Conservation (phyloP, 768 basidiomycete species). For the Coprinopsis marcescibilis region DNA sequence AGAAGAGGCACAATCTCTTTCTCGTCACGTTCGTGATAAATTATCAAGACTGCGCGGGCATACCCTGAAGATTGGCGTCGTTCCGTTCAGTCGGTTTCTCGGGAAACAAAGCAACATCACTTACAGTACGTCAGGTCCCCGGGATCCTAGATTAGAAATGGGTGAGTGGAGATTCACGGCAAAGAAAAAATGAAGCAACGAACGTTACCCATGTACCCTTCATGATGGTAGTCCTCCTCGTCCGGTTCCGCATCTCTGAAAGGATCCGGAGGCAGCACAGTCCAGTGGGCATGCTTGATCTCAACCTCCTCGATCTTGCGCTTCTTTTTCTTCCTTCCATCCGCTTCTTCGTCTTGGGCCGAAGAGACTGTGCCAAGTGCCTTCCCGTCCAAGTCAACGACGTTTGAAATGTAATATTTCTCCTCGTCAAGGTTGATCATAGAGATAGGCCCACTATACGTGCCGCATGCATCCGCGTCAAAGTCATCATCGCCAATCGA, state of each 20-base stretch:
- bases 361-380: not conserved
- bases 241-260: not conserved
- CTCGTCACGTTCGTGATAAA: not conserved
- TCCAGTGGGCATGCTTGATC: not conserved
- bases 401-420: not conserved
- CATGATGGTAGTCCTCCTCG: not conserved
- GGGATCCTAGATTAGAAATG: not conserved
- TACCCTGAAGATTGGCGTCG: slow-evolving; percentile 19
- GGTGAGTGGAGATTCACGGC: not conserved
- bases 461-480: not conserved
- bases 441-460: too few species aligned
- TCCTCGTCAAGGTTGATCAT: not conserved
- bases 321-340: not conserved
- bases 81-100: slow-evolving; percentile 13
- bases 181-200: not conserved
- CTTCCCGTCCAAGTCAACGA: not conserved
- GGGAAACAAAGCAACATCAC: slow-evolving; percentile 14
- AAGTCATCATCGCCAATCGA: not conserved
- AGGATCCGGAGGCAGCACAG: not conserved
- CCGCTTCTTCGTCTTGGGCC: not conserved
- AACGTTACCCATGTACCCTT: not conserved
- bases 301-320: not conserved
- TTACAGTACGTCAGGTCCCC: slow-evolving; percentile 9
- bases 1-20: not conserved
- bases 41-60: not conserved